Evolutionary conservation across 176 grass and related monocot genomes (phyloP), one percentile per base, ranked within the genome.

Genomic region (Oryza glaberrima): DNA sequence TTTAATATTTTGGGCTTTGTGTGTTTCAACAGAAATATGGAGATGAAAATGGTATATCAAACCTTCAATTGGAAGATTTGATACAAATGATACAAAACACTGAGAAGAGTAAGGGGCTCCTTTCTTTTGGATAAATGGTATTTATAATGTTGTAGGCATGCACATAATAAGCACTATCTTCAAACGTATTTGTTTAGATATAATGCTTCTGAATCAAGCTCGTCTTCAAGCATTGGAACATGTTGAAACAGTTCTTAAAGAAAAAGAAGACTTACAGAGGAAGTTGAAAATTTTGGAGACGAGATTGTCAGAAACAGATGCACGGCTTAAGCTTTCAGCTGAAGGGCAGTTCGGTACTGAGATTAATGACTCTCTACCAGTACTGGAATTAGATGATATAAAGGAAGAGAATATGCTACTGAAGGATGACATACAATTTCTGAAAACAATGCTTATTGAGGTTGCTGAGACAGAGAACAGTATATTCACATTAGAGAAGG

Each of bases 161-260:
- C 13, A 25, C 70, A 76, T 69, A 36, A 80, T 16, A 80, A 64
- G 49, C 77, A 66, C 72, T 78, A 67, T 75, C 32, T 80, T 85
- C 44, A 16, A 75, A 30, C 4, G 36, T 82, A 70, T 87, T 72
- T 74, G 49, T 63, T 86, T 90, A 98, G 96, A 98, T 94, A 92
- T 95, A 88, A 77, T 95, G 81, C 91, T 94, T 88, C 82, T 98
- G 75, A 98, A 98, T 94, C 85, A 95, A 90, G 96, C 93, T 83
- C 92, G 89, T 76, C 69, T 95, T 82, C 73, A 84, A 73, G 85
- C 93, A 77, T 70, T 95, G 71, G 87, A 90, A 87, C 81, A 67
- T 82, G 65, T 91, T 81, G 93, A 95, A 38, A 98, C 87, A 92
- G 67, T 98, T 93, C 80, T 92, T 82, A 86, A 85, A 84, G 96